These are phyloP conservation scores for Salisapilia sapeloensis DNA, from an alignment of 352 stramenopile genomes.

Conservation along the genomic window DNA sequence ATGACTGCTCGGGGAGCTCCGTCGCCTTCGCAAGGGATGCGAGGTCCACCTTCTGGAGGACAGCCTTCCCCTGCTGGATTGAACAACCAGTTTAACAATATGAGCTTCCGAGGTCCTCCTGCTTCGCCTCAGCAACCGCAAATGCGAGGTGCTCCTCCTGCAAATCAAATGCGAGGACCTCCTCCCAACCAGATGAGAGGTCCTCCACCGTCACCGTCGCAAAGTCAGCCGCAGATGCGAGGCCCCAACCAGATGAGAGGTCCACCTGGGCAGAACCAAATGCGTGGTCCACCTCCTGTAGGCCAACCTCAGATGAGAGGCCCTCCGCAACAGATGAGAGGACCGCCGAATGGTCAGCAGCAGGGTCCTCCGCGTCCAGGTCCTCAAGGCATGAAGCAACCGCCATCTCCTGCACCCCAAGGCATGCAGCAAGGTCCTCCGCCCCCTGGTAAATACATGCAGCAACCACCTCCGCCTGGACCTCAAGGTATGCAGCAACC, in stretches of 20 bases:
- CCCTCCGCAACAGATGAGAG: slow-evolving; percentile 2
- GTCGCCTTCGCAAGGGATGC: not conserved
- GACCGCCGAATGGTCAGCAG: slow-evolving; percentile 7
- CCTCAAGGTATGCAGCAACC: slow-evolving; percentile 6
- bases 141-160: slow-evolving; percentile 2
- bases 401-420: slow-evolving; percentile 4
- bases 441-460: slow-evolving; percentile 10
- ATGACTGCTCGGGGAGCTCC: slow-evolving; percentile 1
- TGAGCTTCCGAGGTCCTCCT: no score
- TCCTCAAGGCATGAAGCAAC: slow-evolving; percentile 6
- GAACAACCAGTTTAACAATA: no score
- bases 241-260: not conserved
- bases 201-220: slow-evolving; percentile 1
- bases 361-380: slow-evolving; percentile 6
- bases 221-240: not conserved
- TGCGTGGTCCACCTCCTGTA: slow-evolving; percentile 1
- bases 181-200: slow-evolving; percentile 4
- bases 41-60: slow-evolving; percentile 1
- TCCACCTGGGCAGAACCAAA: not conserved
- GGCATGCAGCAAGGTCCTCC: slow-evolving; percentile 5
- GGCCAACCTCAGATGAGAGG: slow-evolving; percentile 4
- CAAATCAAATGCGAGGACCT: slow-evolving; percentile 6
- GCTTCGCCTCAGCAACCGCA: slow-evolving; percentile 3
- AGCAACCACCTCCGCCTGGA: slow-evolving; percentile 1
- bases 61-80: no score